A percentile compares a stretch with the other conserved stretches of the same genome.
Conservation (phyloP, 2,329 filamentous ascomycete species). For the Fusarium papillatum region DNA sequence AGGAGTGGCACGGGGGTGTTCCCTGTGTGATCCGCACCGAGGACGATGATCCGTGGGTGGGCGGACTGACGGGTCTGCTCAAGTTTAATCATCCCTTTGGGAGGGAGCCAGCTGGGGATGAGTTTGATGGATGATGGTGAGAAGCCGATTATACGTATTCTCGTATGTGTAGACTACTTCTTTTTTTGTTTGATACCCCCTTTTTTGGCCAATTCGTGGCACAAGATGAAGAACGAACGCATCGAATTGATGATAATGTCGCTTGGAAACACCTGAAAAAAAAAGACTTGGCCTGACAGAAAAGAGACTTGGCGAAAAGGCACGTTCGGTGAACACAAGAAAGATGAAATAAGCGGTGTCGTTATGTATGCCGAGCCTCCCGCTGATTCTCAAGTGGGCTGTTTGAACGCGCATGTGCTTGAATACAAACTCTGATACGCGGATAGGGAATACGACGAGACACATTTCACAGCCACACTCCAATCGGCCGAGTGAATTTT, state of each 20-base stretch:
- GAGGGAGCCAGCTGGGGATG: conserved; percentile 49
- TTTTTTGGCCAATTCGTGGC: conserved; percentile 5
- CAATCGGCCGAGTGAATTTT: neutral
- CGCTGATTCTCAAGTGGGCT: neutral
- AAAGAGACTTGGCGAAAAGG: neutral
- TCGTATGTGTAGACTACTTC: conserved; percentile 6
- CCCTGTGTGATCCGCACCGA: conserved; percentile 87
- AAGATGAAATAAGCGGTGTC: neutral
- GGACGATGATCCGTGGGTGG: conserved; percentile 95
- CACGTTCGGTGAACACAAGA: neutral
- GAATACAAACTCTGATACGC: neutral
- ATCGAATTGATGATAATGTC: neutral
- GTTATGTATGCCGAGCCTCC: conserved; percentile 3
- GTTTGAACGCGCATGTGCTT: neutral
- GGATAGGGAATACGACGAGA: neutral
- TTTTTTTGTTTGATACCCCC: conserved; percentile 31
- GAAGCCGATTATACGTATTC: neutral
- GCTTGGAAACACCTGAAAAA: neutral
- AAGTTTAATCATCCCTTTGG: conserved; percentile 99
- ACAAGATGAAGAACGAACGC: neutral
- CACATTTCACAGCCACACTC: neutral
- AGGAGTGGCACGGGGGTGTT: conserved; percentile 82
- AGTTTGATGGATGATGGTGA: conserved; percentile 41
- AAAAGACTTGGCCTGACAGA: neutral
- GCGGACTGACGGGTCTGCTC: conserved; percentile 89